These are phyloP conservation scores for Citeromyces nyonsensis DNA, from an alignment of 805 yeast species.

Conservation along the genomic window DNA sequence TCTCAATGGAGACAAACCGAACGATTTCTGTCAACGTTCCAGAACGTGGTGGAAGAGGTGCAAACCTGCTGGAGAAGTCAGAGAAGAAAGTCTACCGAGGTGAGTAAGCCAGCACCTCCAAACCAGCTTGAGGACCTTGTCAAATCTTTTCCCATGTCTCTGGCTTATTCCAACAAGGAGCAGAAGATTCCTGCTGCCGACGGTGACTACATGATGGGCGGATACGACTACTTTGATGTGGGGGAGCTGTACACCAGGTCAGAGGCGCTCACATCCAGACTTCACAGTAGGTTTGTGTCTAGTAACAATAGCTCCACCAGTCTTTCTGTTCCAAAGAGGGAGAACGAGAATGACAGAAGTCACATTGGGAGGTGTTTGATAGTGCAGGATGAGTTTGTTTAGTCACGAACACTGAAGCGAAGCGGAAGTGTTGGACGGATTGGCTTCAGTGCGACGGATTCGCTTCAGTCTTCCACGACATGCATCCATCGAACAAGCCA, in stretches of 20 bases:
- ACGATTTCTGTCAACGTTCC: slow-evolving; percentile 35
- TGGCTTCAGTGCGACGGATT: no score
- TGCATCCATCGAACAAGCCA: no score
- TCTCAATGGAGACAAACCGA: slow-evolving; percentile 48
- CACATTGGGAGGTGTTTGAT: no score
- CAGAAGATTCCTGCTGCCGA: slow-evolving; percentile 2
- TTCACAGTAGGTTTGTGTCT: slow-evolving; percentile 11
- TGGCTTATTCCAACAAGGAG: slow-evolving; percentile 12
- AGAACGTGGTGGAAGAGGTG: slow-evolving; percentile 31
- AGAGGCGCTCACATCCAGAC: slow-evolving; percentile 8
- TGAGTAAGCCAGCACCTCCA: slow-evolving; percentile 2
- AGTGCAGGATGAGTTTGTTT: no score
- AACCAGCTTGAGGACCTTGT: slow-evolving; percentile 5
- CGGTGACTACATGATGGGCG: slow-evolving; percentile 24
- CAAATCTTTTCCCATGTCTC: slow-evolving; percentile 16
- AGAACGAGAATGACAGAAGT: no score
- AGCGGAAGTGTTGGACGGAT: no score
- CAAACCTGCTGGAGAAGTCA: slow-evolving; percentile 16
- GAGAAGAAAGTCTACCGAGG: slow-evolving; percentile 2
- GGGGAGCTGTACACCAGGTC: slow-evolving; percentile 36
- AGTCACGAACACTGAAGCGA: no score
- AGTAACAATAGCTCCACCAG: slow-evolving; percentile 11
- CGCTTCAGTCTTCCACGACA: no score
- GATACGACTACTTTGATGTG: slow-evolving; percentile 46
- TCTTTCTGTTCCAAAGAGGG: no score